phyloP scores from a whole-genome alignment of 148 eudicot species.

The Chenopodium formosanum region DNA sequence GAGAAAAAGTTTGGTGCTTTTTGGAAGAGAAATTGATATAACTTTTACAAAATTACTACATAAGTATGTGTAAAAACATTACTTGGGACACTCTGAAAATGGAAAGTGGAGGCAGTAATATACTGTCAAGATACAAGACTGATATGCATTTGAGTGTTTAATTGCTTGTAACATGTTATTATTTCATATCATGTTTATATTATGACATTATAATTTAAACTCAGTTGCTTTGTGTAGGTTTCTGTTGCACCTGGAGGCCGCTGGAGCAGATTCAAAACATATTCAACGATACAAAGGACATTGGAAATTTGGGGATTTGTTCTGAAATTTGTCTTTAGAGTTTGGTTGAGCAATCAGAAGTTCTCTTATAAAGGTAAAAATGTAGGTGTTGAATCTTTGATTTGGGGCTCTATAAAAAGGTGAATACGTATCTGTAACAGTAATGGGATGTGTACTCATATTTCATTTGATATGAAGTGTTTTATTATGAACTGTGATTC shows the following conservation, averaged over 20 bases:
- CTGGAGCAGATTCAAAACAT: slow-evolving; percentile 92
- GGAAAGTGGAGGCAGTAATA: neutral
- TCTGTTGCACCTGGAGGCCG: slow-evolving; percentile 99
- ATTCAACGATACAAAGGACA: slow-evolving; percentile 96
- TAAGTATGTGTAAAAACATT: neutral
- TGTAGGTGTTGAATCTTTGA: slow-evolving; percentile 6
- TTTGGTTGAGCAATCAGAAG: slow-evolving; percentile 84
- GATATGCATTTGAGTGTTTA: neutral
- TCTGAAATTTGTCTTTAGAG: slow-evolving; percentile 64
- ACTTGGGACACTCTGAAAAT: neutral
- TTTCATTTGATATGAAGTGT: neutral
- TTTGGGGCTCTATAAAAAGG: neutral
- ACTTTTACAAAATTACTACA: no score
- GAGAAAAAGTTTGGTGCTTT: no score
- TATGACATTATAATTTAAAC: neutral
- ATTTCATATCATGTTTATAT: neutral
- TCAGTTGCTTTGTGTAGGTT: slow-evolving; percentile 51
- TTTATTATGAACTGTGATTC: neutral
- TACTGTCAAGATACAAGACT: neutral
- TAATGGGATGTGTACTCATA: neutral
- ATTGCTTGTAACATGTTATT: neutral
- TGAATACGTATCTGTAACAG: neutral
- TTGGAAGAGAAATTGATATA: no score
- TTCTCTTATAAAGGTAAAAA: slow-evolving; percentile 78
- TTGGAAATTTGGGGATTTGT: slow-evolving; percentile 97